A percentile compares a stretch with the other conserved stretches of the same genome.
These are phyloP conservation scores for Saussurea involucrata DNA, from an alignment of 129 eudicot species.

Conservation along the genomic window DNA sequence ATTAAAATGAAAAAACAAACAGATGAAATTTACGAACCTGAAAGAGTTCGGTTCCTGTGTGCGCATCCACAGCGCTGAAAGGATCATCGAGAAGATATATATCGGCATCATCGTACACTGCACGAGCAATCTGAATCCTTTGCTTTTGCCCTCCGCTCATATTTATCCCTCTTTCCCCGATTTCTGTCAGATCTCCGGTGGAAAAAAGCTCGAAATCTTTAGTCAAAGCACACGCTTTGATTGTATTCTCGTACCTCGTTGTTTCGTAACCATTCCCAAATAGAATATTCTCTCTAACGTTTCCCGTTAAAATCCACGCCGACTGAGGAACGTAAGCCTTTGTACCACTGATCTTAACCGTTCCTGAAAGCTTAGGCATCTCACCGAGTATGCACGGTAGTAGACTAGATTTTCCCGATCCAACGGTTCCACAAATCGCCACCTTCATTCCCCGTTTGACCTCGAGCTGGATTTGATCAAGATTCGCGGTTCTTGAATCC, in stretches of 20 bases:
- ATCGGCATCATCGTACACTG: slow-evolving; percentile 94
- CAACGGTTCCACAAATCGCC: slow-evolving; percentile 91
- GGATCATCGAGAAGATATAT: slow-evolving; percentile 96
- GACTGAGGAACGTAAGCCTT: slow-evolving; percentile 94
- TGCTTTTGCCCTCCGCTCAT: slow-evolving; percentile 99
- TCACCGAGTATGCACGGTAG: slow-evolving; percentile 82
- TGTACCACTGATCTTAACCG: slow-evolving; percentile 55
- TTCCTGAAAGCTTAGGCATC: slow-evolving; percentile 69
- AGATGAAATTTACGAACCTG: slow-evolving; percentile 48
- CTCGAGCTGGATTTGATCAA: slow-evolving; percentile 53
- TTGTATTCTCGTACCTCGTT: slow-evolving; percentile 54
- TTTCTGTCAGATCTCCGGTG: slow-evolving; percentile 80
- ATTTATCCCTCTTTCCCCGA: slow-evolving; percentile 95
- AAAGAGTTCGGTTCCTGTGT: slow-evolving; percentile 92
- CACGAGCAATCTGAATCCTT: slow-evolving; percentile 97
- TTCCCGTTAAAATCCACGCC: slow-evolving; percentile 86
- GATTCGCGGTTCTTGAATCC: slow-evolving; percentile 40
- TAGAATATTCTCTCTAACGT: slow-evolving; percentile 76
- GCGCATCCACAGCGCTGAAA: slow-evolving; percentile 98
- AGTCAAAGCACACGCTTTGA: slow-evolving; percentile 80
- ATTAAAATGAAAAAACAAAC: too few species aligned
- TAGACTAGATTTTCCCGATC: slow-evolving; percentile 88
- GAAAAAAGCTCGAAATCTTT: slow-evolving; percentile 93
- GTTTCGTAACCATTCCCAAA: slow-evolving; percentile 59
- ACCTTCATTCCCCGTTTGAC: slow-evolving; percentile 82